Base-by-base conservation (phyloP, 106 monocot genomes). In the Vanilla planifolia region DNA sequence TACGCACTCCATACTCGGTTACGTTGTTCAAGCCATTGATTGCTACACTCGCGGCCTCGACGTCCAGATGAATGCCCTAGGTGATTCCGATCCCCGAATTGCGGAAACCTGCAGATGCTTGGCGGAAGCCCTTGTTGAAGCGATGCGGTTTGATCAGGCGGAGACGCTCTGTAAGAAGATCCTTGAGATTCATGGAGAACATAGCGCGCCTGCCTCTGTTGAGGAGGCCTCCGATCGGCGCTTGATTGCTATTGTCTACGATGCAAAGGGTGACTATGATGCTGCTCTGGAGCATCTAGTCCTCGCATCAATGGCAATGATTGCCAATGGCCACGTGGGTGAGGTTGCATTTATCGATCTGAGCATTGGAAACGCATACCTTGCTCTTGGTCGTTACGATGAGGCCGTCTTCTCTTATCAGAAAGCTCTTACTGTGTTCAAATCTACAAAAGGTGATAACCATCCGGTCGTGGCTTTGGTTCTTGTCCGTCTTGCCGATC, bases 351-450 rank as follows among this genome's bases (percentile, higher is more conserved):
- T 70, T 51, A 74, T 83, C 14, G 82, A 83, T 55, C 43, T 78
- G 30, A 61, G 74, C 58, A 78, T 83, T 11, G 82, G 82, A 23
- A 70, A 83, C 57, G 74, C 78, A 17, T 83, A 83, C 52, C 77
- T 83, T 61, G 65, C 82, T 2, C 78, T 83, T 10, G 82, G 67
- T 15, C 77, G 78, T 6, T 78, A 71, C 20, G 82, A 83, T 32
- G 82, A 83, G 61, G 73, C 82, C 0, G 78, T 83, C 57, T 83
- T 83, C 62, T 78, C 82, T 26, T 83, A 83, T 73, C 82, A 83
- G 58, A 83, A 83, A 30, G 73, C 82, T 33, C 68, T 83, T 37
- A 83, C 82, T 1, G 82, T 83, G 6, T 70, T 83, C 63, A 83
- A 83, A 57, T 74, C 82, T 2, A 35, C 82, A 20, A 64, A 69